Conservation (phyloP, 208 protist genomes). For the Leishmania tarentolae region DNA sequence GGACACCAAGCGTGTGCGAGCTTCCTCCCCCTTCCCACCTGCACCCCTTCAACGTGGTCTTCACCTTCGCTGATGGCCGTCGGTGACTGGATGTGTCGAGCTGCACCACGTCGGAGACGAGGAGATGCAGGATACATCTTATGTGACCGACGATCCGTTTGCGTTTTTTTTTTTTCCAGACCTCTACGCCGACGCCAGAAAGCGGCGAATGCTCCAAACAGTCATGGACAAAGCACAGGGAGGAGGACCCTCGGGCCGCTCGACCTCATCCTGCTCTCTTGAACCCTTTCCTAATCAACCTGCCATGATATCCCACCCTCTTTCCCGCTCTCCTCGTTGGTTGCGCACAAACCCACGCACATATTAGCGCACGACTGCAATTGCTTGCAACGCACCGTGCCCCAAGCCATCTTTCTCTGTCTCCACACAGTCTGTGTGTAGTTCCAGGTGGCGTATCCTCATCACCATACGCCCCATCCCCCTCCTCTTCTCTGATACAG, state of each 20-base stretch:
- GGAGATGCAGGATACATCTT: background rate
- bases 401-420: background rate
- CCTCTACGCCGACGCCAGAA: background rate
- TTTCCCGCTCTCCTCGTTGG: background rate
- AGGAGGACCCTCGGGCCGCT: background rate
- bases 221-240: background rate
- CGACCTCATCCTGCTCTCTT: background rate
- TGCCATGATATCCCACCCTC: background rate
- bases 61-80: background rate
- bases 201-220: background rate
- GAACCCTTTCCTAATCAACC: background rate
- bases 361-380: background rate
- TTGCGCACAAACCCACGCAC: background rate
- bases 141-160: background rate
- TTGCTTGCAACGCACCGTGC: background rate
- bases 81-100: background rate
- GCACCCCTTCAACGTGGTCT: background rate
- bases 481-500: background rate
- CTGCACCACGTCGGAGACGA: background rate
- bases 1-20: background rate
- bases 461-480: background rate
- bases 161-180: too few species aligned
- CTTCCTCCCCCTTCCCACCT: background rate
- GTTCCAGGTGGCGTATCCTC: background rate
- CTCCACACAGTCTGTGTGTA: background rate